Evolutionary conservation across 805 yeast species (phyloP), one percentile per base, ranked within the genome.

Genomic region (Wickerhamiella nectarea): DNA sequence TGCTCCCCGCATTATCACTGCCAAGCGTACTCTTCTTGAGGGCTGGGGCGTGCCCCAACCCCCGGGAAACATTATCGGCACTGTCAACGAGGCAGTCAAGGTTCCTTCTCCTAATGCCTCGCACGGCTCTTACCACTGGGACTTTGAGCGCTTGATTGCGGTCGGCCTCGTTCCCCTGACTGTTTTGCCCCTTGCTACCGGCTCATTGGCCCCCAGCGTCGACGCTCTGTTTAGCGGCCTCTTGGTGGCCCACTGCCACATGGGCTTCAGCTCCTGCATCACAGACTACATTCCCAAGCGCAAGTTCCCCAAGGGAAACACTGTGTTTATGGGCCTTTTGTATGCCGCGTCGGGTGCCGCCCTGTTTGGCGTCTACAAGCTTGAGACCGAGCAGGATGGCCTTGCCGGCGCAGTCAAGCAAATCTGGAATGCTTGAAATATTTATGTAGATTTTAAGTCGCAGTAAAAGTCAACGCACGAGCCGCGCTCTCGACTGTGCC

Each of bases 111-210:
- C 77, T 4, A 68, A 73, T 56, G 74, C 69, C 51, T 57, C 68
- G 41, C 87, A 85, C 56, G 96, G 97, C 38, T 81, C 93, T 19
- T 72, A 75, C 60, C 97, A 87, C 68, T 89, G 98, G 98, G 68
- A 82, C n/a, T 77, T 78, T 54, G 98, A 89, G 69, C 75, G 83
- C 53, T 56, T 74, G 4, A 65, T 85, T 28, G 70, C 93, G 3
- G 60, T 79, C 14, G 75, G 78, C 9, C 66, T 87, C 60, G 71
- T 85, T 19, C 98, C 98, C 25, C 66, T 89, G 48, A 70, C 77
- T 22, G 71, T 79, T 33, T 65, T 78, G 18, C 95, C 97, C 18
- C 73, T 86, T 52, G 72, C 80, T 31, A 70, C 80, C 38, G 95
- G 94, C 22, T 73, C 79, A 12, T 63, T 75, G 50, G 68, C 78